Evolutionary conservation across 257 asterid species (phyloP), one percentile per base, ranked within the genome.

Genomic region (Fraxinus pennsylvanica): DNA sequence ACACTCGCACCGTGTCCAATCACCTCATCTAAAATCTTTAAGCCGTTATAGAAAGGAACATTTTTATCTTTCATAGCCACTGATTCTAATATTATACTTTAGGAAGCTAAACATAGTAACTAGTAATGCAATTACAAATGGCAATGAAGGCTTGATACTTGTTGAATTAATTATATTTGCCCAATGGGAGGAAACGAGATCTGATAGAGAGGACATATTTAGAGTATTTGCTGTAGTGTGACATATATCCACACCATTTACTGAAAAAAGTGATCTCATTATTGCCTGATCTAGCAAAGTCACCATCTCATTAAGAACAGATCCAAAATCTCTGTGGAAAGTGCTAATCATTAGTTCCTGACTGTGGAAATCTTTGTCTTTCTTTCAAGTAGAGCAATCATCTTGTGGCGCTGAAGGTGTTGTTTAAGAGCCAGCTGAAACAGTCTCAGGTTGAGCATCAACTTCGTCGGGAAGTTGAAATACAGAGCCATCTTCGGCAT

Each of bases 371-470:
- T 67, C 19, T 33, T 2, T 17, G 66, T 72, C 36, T 17, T 25
- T 68, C 38, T 71, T 75, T 65, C 4, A n/a, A 52, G 82, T 91
- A 92, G 97, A 92, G 97, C 85, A 89, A 89, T 85, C 97, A 92
- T 74, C 74, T 92, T 71, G 96, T 92, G 74, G 97, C 97, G 8
- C 86, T 92, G 15, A 92, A 92, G 87, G 97, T 92, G 72, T 76
- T 92, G 78, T 92, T 92, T 84, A 92, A 92, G 86, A 89, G 85
- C 80, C 97, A 92, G 84, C 82, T 92, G 74, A 90, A 92, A 82
- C 89, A 90, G 87, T 92, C 97, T 74, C 97, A 90, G 79, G 97
- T 92, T 32, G 97, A 92, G 75, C 96, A 92, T 80, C 97, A 92
- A 84, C 94, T 92, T 74, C 94, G 96, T 12, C 91, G 96, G 14